A percentile compares a stretch with the other conserved stretches of the same genome.
phyloP scores from a whole-genome alignment of 2,329 filamentous ascomycete species.

The Plectosphaerella sp. region DNA sequence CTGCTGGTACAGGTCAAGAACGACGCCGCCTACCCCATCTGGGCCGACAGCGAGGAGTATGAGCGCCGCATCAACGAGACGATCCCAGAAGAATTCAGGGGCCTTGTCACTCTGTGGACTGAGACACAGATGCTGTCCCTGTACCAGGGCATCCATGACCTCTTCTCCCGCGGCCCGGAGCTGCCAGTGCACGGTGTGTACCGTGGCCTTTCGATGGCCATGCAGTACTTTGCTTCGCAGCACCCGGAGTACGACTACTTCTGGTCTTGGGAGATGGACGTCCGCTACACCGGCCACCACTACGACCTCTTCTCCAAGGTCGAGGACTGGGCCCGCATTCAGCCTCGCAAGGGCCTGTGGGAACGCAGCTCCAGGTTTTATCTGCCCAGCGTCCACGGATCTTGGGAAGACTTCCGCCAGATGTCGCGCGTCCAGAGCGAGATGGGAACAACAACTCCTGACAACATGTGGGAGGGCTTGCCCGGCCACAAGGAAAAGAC shows the following conservation, averaged over 20 bases:
- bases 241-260: constrained; percentile 89
- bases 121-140: constrained; percentile 88
- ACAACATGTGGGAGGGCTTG: constrained; percentile 61
- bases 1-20: constrained; percentile 80
- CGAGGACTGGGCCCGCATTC: constrained; percentile 62
- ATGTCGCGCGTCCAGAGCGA: constrained; percentile 74
- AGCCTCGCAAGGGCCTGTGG: constrained; percentile 78
- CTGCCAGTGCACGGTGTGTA: constrained; percentile 89
- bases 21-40: constrained; percentile 70
- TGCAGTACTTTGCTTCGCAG: constrained; percentile 86
- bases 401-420: constrained; percentile 75
- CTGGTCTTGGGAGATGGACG: constrained; percentile 96
- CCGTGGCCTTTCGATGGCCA: constrained; percentile 86
- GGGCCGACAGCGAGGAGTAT: constrained; percentile 69
- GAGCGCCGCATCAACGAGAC: constrained; percentile 61
- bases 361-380: constrained; percentile 77
- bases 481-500: constrained; percentile 29
- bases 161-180: constrained; percentile 59
- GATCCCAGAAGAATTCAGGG: constrained; percentile 79
- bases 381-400: constrained; percentile 69
- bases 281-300: constrained; percentile 85
- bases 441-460: constrained; percentile 59
- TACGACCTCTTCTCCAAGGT: constrained; percentile 70
- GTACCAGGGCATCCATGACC: constrained; percentile 82
- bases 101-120: constrained; percentile 88